Conservation (phyloP, 768 basidiomycete species). For the Auriscalpium orientale region DNA sequence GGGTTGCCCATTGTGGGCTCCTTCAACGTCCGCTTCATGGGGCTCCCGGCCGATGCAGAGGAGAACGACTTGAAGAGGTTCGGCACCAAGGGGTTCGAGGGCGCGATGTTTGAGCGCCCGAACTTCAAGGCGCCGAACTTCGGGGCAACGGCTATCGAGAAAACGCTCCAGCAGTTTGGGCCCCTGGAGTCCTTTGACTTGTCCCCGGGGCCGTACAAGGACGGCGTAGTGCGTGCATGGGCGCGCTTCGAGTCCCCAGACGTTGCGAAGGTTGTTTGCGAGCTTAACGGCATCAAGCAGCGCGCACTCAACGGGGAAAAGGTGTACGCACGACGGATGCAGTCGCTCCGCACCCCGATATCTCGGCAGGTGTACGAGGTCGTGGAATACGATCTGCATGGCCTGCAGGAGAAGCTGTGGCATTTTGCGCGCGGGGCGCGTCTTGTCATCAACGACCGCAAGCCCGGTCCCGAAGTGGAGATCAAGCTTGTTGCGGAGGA, state of each 20-base stretch:
- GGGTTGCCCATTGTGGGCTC: constrained; percentile 52
- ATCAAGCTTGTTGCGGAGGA: constrained; percentile 47
- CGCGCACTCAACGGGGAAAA: constrained; percentile 36
- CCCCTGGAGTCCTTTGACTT: constrained; percentile 36
- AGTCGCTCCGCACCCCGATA: constrained; percentile 42
- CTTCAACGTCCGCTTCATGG: constrained; percentile 53
- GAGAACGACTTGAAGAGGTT: constrained; percentile 38
- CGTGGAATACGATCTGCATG: constrained; percentile 37
- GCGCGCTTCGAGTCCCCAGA: constrained; percentile 44
- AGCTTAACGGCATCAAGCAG: constrained; percentile 41
- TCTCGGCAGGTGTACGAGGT: constrained; percentile 29
- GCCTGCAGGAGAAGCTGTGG: constrained; percentile 32
- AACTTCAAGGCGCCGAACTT: constrained; percentile 32
- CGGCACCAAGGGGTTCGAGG: constrained; percentile 31
- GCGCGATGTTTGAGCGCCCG: constrained; percentile 43
- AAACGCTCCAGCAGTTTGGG: constrained; percentile 31
- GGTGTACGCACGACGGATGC: constrained; percentile 46
- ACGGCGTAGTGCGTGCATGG: constrained; percentile 45
- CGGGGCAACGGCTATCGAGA: constrained; percentile 31
- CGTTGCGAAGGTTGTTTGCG: constrained; percentile 46
- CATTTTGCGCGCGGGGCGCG: constrained; percentile 22
- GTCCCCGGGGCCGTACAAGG: constrained; percentile 41
- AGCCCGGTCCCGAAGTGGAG: constrained; percentile 7
- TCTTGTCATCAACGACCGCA: constrained; percentile 24
- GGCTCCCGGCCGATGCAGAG: constrained; percentile 40